Percentiles rank a stretch among this genome's conserved stretches.
These are phyloP conservation scores for Blastobotrys parvus DNA, from an alignment of 805 yeast species.

Conservation along the genomic window DNA sequence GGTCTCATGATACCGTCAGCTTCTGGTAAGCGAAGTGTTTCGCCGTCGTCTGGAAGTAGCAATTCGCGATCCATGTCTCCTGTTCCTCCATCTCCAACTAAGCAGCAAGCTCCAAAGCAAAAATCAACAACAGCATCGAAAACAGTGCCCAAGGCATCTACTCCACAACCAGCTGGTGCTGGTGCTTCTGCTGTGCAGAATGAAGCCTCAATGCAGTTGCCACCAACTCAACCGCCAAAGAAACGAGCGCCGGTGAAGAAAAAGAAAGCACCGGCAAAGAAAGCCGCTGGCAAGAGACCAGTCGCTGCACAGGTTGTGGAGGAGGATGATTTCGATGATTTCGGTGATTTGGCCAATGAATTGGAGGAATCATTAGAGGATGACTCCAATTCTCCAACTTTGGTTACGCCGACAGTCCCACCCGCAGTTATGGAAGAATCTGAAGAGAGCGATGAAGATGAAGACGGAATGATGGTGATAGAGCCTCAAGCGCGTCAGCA, in stretches of 20 bases:
- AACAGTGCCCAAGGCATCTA: background rate
- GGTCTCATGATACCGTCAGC: background rate
- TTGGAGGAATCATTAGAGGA: slow-evolving; percentile 22
- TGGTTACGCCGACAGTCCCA: no score
- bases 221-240: no score
- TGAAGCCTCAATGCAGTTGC: no score
- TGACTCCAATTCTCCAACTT: no score
- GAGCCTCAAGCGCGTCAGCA: no score
- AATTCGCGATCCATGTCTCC: slow-evolving; percentile 1
- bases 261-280: background rate
- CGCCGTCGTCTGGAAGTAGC: no score
- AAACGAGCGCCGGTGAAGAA: background rate
- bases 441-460: slow-evolving; percentile 14
- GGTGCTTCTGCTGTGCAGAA: background rate
- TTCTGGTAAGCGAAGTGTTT: no score
- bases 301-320: slow-evolving; percentile 3
- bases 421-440: slow-evolving; percentile 2
- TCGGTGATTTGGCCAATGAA: slow-evolving; percentile 26
- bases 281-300: background rate
- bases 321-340: slow-evolving; percentile 25
- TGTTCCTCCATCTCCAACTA: no score
- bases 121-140: background rate
- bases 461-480: slow-evolving; percentile 6
- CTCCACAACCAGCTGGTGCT: background rate
- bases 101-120: no score